Evolutionary conservation across 495 filamentous ascomycete genomes (phyloP), one percentile per base, ranked within the genome.

Genomic region (Penicillium daleae): DNA sequence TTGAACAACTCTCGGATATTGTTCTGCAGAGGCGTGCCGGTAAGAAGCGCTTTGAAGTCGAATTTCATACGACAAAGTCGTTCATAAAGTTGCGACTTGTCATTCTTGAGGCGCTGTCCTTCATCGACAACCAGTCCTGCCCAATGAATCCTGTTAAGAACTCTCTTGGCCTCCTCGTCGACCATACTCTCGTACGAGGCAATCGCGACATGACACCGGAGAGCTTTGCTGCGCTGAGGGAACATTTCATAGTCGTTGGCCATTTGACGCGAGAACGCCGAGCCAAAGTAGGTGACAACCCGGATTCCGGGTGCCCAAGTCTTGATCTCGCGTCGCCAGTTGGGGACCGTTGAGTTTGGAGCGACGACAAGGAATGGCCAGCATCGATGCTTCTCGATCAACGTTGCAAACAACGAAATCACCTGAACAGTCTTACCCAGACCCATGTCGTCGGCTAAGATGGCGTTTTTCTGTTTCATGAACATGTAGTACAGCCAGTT

Each of bases 401-500:
- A 74, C 15, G 90, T 86, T 9, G 90, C 85, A 9, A 99, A 78
- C 54, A 96, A 84, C 3, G 86, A 87, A 57, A 99, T 93, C 54
- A 97, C 86, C 72, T 99, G 96, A 51, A 99, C 90, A 0, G 96
- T 99, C 80, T 99, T 99, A 27, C 96, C 96, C 10, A 99, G 86
- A 5, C 96, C 96, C 96, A 99, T 99, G 71, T 99, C 96, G 67
- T 99, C 96, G 2, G 96, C 96, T 3, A 99, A 85, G 67, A 99
- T 95, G n/a, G 90, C 89, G 67, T 96, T 98, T 62, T 90, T 83
- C 62, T 88, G 80, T 51, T 85, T 78, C 62, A 90, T 86, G 80
- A 92, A 97, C 71, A 92, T 93, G 72, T 92, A 97, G 60, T 96
- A 89, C n/a, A 98, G 85, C 93, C 95, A 99, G 71, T 98, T 97